These are phyloP conservation scores for Globisporangium perplexum DNA, from an alignment of 352 stramenopile genomes.

Conservation along the genomic window DNA sequence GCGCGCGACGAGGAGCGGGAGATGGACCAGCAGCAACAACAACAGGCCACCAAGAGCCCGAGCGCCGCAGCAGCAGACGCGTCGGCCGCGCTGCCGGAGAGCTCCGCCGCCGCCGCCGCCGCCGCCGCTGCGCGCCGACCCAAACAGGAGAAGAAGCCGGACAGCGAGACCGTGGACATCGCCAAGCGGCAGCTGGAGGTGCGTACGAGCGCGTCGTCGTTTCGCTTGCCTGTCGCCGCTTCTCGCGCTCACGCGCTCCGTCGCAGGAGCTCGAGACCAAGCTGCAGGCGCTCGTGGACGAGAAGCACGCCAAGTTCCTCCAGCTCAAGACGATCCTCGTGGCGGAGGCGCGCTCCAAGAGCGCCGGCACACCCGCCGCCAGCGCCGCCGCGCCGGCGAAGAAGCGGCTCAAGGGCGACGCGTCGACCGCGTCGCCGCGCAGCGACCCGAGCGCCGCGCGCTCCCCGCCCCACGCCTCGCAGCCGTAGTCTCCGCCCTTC, in stretches of 20 bases:
- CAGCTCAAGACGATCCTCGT: constrained; percentile 70
- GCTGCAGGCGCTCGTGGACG: constrained; percentile 43
- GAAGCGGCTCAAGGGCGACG: constrained; percentile 12
- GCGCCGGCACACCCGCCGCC: not conserved
- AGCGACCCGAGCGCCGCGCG: not conserved
- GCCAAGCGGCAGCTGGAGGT: constrained; percentile 31
- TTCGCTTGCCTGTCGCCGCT: too few relatives aligned
- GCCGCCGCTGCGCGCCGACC: constrained; percentile 12
- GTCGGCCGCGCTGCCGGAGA: not conserved
- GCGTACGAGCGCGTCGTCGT: not conserved
- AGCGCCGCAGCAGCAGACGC: constrained; percentile 10
- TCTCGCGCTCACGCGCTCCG: too few relatives aligned
- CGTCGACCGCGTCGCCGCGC: not conserved
- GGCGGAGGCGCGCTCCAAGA: constrained; percentile 53
- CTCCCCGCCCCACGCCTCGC: too few relatives aligned
- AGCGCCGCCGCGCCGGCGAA: constrained; percentile 8
- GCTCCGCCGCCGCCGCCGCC: too few relatives aligned
- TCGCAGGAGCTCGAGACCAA: constrained; percentile 39
- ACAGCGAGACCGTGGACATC: constrained; percentile 16
- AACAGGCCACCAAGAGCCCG: constrained; percentile 3
- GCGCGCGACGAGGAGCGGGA: constrained; percentile 5
- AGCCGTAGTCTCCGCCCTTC: too few relatives aligned
- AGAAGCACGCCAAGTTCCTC: constrained; percentile 71
- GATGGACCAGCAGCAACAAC: not conserved
- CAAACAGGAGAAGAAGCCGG: constrained; percentile 15